These are phyloP conservation scores for Periglandula ipomoeae DNA, from an alignment of 2,329 filamentous ascomycete species.

Conservation along the genomic window DNA sequence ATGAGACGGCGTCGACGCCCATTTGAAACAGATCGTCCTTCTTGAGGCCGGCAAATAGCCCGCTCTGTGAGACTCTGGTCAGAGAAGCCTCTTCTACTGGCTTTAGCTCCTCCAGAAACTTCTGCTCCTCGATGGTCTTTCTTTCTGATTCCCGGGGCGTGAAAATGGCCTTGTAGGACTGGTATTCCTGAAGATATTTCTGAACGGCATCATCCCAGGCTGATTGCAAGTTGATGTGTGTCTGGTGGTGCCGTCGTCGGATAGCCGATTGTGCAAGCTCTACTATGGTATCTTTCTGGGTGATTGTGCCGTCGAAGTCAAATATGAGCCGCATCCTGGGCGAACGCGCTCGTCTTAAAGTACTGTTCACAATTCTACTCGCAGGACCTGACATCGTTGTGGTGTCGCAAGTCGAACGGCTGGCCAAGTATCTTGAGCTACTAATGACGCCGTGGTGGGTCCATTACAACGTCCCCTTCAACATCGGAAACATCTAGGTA, in stretches of 20 bases:
- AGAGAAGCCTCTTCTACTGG: slow-evolving; percentile 38
- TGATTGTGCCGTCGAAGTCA: slow-evolving; percentile 54
- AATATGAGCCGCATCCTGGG: slow-evolving; percentile 37
- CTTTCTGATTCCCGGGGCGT: slow-evolving; percentile 23
- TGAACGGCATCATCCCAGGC: slow-evolving; percentile 37
- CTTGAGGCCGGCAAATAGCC: slow-evolving; percentile 35
- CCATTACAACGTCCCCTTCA: too few relatives aligned
- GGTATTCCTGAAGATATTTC: slow-evolving; percentile 34
- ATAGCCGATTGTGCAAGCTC: slow-evolving; percentile 37
- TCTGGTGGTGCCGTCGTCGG: slow-evolving; percentile 18
- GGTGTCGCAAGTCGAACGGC: too few relatives aligned
- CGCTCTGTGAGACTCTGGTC: slow-evolving; percentile 30
- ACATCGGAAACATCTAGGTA: too few relatives aligned
- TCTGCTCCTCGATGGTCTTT: slow-evolving; percentile 22
- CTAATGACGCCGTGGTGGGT: too few relatives aligned
- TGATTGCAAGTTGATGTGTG: slow-evolving; percentile 22
- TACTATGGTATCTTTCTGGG: slow-evolving; percentile 41
- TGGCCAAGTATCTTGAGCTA: too few relatives aligned
- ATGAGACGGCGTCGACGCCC: slow-evolving; percentile 26
- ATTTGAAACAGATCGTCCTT: slow-evolving; percentile 24
- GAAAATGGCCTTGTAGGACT: slow-evolving; percentile 26
- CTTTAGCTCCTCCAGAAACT: slow-evolving; percentile 33
- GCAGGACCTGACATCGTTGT: too few relatives aligned
- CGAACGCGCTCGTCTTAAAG: neutral
- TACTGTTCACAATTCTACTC: neutral